Percentiles rank a stretch among this genome's conserved stretches.
phyloP scores from a whole-genome alignment of 176 grass and related monocot species.

The Stipa capillata region DNA sequence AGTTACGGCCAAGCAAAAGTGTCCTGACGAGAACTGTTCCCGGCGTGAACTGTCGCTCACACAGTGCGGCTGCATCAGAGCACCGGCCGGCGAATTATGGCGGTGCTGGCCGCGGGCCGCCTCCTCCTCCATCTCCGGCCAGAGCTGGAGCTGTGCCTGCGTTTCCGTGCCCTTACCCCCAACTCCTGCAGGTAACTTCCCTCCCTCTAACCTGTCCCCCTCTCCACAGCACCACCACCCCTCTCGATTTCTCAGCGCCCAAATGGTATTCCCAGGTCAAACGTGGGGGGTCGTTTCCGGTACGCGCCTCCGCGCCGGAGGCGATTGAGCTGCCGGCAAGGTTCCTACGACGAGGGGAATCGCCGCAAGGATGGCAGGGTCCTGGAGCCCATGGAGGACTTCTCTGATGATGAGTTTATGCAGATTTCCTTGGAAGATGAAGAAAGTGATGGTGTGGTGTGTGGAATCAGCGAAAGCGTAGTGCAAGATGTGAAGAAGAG shows the following conservation, averaged over 20 bases:
- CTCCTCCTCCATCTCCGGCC: constrained; percentile 21
- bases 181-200: not conserved
- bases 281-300: not conserved
- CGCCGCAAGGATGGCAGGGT: too few species aligned
- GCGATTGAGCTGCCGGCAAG: constrained; percentile 7
- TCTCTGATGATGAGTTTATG: constrained; percentile 9
- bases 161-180: not conserved
- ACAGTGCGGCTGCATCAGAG: not conserved
- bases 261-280: not conserved
- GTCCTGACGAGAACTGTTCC: not conserved
- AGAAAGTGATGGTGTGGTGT: not conserved
- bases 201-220: not conserved
- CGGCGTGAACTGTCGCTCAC: not conserved
- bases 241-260: not conserved
- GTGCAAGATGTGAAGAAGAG: constrained; percentile 44
- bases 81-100: constrained; percentile 5
- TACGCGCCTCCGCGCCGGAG: not conserved
- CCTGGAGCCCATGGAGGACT: too few species aligned
- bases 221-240: not conserved
- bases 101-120: constrained; percentile 16
- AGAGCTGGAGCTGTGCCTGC: not conserved
- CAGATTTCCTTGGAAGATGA: constrained; percentile 25
- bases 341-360: not conserved
- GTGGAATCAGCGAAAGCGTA: constrained; percentile 38
- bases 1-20: too few species aligned